Base-by-base conservation (phyloP, 2,329 filamentous ascomycete genomes). In the Thelonectria olida region DNA sequence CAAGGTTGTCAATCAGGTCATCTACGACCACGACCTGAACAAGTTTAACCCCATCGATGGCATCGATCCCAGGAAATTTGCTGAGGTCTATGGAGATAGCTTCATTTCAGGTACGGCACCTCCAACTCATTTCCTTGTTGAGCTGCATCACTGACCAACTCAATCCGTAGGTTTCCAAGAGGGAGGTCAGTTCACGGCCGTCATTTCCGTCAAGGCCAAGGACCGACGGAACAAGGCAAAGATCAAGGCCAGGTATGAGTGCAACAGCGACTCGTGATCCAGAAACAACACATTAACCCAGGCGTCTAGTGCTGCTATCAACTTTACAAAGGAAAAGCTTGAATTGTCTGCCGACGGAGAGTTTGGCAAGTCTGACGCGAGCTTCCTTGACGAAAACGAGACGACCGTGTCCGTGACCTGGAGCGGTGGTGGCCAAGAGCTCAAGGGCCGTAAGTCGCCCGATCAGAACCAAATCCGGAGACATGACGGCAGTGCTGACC, bases 51-150 rank as follows among this genome's bases (percentile, higher is more conserved):
- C n/a, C n/a, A n/a, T n/a, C n/a, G n/a, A n/a, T n/a, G n/a, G n/a
- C n/a, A n/a, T n/a, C n/a, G n/a, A n/a, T n/a, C n/a, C n/a, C n/a
- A n/a, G n/a, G n/a, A n/a, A n/a, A n/a, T n/a, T n/a, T n/a, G n/a
- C n/a, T n/a, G n/a, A n/a, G 56, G 44, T 63, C 3, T 60, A 63
- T 3, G 55, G 60, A 3, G 60, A 62, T 19, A 50, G 20, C 4
- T 62, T 58, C 5, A 47, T 62, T 12, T 62, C 60, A 5, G 58
- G 58, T 53, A n/a, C n/a, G n/a, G n/a, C n/a, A n/a, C n/a, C n/a
- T n/a, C n/a, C n/a, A n/a, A n/a, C n/a, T n/a, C n/a, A n/a, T n/a
- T n/a, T n/a, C n/a, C n/a, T n/a, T n/a, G n/a, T n/a, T n/a, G n/a
- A n/a, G n/a, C n/a, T n/a, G n/a, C n/a, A n/a, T n/a, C n/a, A n/a